Evolutionary conservation across 1,139 yeast genomes (phyloP), one percentile per base, ranked within the genome.

Genomic region (Yamadazyma membranifaciens): DNA sequence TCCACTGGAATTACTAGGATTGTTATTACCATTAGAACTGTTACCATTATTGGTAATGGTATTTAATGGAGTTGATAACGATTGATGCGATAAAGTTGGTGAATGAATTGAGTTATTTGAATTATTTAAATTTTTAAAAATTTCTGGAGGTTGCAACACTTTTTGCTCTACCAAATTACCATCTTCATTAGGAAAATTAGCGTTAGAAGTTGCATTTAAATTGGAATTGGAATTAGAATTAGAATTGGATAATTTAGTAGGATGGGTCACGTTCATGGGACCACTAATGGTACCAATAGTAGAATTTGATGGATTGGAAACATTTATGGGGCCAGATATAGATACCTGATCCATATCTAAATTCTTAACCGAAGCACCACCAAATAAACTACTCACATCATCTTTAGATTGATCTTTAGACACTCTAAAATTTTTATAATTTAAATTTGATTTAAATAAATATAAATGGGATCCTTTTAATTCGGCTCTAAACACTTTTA

Each of bases 391-490:
- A 10, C 20, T 29, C 16, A 20, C 15, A 27, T 36, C 43, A 32
- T 44, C 48, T 17, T 39, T 39, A 2, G 38, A 31, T 4, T 13
- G 27, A 9, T 31, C 35, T n/a, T 27, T 33, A 7, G 6, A 3
- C 3, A 46, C 13, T 34, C 31, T 47, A 35, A 50, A 47, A 27
- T 43, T 49, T 30, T 39, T 42, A 25, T 34, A 42, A 16, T 38
- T 40, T 35, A 46, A 45, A 10, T 35, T 35, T 12, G 39, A 36
- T 52, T 78, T 81, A 62, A 75, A 82, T 20, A 85, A 56, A 45
- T 70, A 69, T 41, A 85, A 58, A 39, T 71, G 70, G 0, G 87
- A 73, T 7, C 94, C 94, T 50, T 72, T 77, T 47, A 85, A 63
- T 55, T 83, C 89, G 0, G 81, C 85, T 42, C 83, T 69, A 49